Percentiles rank a stretch among this genome's conserved stretches.
These are phyloP conservation scores for Beauveria varroae DNA, from an alignment of 2,329 filamentous ascomycete species.

Conservation along the genomic window DNA sequence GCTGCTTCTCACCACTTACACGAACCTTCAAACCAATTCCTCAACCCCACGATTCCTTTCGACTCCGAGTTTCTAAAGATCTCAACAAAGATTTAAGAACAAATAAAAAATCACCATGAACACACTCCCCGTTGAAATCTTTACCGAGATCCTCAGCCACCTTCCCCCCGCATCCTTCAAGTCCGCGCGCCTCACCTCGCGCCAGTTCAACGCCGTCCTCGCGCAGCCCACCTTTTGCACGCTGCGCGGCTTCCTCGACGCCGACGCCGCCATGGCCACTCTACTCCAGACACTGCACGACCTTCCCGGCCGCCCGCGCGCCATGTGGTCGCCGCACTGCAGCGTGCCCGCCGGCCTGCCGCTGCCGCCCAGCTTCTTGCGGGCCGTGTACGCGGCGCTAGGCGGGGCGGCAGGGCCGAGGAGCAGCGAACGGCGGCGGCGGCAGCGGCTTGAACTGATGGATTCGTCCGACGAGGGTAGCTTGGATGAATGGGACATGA, in stretches of 20 bases:
- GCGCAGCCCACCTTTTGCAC: constrained; percentile 20
- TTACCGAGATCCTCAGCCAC: constrained; percentile 22
- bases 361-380: constrained; percentile 24
- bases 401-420: constrained; percentile 12
- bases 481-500: constrained; percentile 2
- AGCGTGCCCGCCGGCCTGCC: constrained; percentile 22
- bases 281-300: constrained; percentile 18
- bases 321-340: constrained; percentile 30
- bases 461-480: constrained; percentile 8
- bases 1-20: no score
- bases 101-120: constrained; percentile 18
- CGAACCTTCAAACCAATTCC: no score
- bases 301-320: constrained; percentile 17
- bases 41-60: no score
- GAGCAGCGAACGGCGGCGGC: constrained; percentile 14
- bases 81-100: no score
- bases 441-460: background rate
- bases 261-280: constrained; percentile 17
- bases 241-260: constrained; percentile 25
- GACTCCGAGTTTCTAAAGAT: no score
- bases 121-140: constrained; percentile 24
- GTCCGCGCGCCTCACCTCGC: constrained; percentile 24
- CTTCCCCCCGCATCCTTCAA: constrained; percentile 18
- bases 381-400: constrained; percentile 23
- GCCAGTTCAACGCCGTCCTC: constrained; percentile 25